Evolutionary conservation across 1,284 basidiomycete genomes (phyloP), one percentile per base, ranked within the genome.

Genomic region (Entoloma clypeatum): DNA sequence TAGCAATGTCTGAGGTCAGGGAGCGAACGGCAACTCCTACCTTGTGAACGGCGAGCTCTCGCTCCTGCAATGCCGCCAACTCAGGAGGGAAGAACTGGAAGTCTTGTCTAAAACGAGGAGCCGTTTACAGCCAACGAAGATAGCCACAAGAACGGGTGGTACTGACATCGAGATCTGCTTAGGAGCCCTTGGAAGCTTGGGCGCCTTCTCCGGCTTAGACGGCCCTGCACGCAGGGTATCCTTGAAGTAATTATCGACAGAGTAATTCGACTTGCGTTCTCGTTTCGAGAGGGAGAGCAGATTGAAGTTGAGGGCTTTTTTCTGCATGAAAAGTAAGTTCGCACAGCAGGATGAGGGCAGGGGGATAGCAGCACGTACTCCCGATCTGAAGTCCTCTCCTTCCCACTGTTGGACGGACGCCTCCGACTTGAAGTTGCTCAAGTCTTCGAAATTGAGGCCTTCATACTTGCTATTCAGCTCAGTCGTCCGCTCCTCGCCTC

Each of bases 381-480:
- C 86, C 24, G 75, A 63, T 22, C 85, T 75, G 67, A 94, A 98
- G 58, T 97, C 92, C 61, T 96, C 92, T 38, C 96, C 94, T 58
- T 99, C 95, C 93, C 94, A 98, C 50, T 92, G 86, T 55, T 92
- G 85, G 37, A 93, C 79, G 3, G 79, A 83, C 28, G 84, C 87
- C 58, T 98, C 92, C 4, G 87, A 85, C 64, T 95, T 95, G 79
- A 99, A 98, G 69, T 92, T 98, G 64, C 90, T 94, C 36, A 99
- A 71, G 54, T 97, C 95, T 58, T 99, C 95, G 36, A 96, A 76
- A 58, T 92, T 94, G 41, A 99, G 76, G 2, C 81, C 85, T 53
- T 93, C 91, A 58, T 98, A 99, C 65, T 96, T 97, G 66, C 74
- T 84, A 59, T 86, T 95, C 44, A 99, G 72, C 63, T 92, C 87